Base-by-base conservation (phyloP, 106 monocot species). In the Allium cepa region DNA sequence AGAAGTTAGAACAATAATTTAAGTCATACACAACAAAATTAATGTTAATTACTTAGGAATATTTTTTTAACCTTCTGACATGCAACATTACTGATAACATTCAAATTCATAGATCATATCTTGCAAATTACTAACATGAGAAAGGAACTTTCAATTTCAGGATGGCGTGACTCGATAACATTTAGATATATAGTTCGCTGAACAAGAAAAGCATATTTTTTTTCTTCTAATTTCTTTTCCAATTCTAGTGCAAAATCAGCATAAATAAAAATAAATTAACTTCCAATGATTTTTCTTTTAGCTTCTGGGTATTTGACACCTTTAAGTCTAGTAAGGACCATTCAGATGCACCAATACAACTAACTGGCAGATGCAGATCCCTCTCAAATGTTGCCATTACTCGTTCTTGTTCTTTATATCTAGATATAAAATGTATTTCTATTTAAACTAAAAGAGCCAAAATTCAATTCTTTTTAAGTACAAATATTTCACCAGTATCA, bases 151-250 rank as follows among this genome's bases (percentile, higher is more conserved):
- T n/a, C n/a, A n/a, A n/a, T n/a, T n/a, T n/a, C n/a, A n/a, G n/a
- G n/a, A n/a, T n/a, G n/a, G n/a, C n/a, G n/a, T n/a, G n/a, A n/a
- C n/a, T n/a, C 91, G n/a, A 96, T 96, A 17, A 92, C 96, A 84
- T 96, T 91, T 55, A 91, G 96, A 73, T 96, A 96, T 10, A 96
- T 61, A 72, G 96, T 96, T 64, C 95, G 91, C 47, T 96, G 95
- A 70, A 96, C 88, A 79, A 96, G 77, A 76, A 77, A 88, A 11
- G 56, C 57, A 85, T 50, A 60, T 78, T 62, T 64, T 84, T 22
- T 22, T 1, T n/a, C n/a, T n/a, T n/a, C n/a, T 59, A 96, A 55
- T 72, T 84, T 81, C 11, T 68, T 13, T 28, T 84, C 92, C 50
- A 96, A 65, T 50, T 84, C 72, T 26, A 76, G 84, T 65, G 92